A percentile compares a stretch with the other conserved stretches of the same genome.
Evolutionary conservation across 2,329 filamentous ascomycete species (phyloP).

Genomic region (Paecilomyces sp.): DNA sequence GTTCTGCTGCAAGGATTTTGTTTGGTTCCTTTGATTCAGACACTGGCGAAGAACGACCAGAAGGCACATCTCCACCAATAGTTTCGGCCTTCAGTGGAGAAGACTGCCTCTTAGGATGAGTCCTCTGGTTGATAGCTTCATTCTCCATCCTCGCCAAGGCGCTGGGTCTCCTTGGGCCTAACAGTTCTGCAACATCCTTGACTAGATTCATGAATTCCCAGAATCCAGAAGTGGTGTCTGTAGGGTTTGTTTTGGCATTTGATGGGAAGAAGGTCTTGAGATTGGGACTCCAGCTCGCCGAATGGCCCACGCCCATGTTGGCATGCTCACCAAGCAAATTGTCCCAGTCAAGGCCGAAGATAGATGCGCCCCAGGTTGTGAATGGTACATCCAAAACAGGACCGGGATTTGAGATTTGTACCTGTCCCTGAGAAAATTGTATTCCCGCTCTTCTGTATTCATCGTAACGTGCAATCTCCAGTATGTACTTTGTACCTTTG

Average conservation of each 20-base stretch:
- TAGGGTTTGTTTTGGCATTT: conserved; percentile 7
- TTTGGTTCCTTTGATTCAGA: conserved; percentile 1
- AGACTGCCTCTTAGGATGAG: not conserved
- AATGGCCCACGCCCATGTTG: conserved; percentile 25
- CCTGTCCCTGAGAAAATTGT: conserved; percentile 8
- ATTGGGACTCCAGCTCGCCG: conserved; percentile 23
- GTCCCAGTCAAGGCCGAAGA: conserved; percentile 35
- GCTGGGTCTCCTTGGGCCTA: conserved; percentile 15
- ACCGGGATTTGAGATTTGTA: conserved; percentile 1
- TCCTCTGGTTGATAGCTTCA: not conserved
- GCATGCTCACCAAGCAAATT: conserved; percentile 30
- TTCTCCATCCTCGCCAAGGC: not conserved
- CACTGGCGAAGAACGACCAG: conserved; percentile 5
- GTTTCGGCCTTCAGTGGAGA: not conserved
- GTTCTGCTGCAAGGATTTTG: conserved; percentile 15
- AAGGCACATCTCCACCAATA: not conserved
- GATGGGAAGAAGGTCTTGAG: conserved; percentile 30
- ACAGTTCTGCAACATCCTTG: conserved; percentile 24
- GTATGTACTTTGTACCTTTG: conserved; percentile 31
- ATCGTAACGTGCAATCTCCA: conserved; percentile 39
- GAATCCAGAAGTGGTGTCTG: conserved; percentile 21
- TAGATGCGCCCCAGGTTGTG: conserved; percentile 30
- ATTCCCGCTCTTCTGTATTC: conserved; percentile 17
- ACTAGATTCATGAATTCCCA: conserved; percentile 27
- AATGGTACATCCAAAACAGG: conserved; percentile 15